Base-by-base conservation (phyloP, 805 yeast species). In the Myxozyma geophila region DNA sequence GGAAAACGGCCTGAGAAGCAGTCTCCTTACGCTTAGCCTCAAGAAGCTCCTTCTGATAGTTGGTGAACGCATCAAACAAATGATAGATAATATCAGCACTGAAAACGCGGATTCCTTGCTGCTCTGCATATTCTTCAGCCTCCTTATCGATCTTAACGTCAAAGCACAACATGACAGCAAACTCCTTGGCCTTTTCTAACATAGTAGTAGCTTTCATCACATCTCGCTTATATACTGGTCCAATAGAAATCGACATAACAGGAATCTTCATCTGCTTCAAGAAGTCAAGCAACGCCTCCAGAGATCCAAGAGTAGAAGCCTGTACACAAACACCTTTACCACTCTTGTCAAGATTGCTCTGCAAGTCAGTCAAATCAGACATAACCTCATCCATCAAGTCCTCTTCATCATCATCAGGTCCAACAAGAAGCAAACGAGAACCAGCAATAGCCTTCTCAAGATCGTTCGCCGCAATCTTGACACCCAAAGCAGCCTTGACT, bases 361-460 rank as follows among this genome's bases (percentile, higher is more conserved):
- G 83, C 71, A 95, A 81, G 50, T 97, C 97, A 49, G 98, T 91
- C 76, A 95, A 82, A 77, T 95, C 99, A 73, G 93, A 98, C 99
- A 95, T 96, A 62, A 95, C 98, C 63, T 93, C 98, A 76, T 95
- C 98, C 96, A 89, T 88, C 72, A 95, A 74, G 63, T 93, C 98
- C 66, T 95, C 99, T 80, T 95, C 99, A 71, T 95, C 98, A 71
- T 95, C 99, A 64, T 90, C 97, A 69, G 92, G 96, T 50, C 97
- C 97, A 69, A 92, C 98, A 72, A 93, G 93, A 67, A 95, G 80
- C 77, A 95, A 82, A 76, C 99, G 85, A 28, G 99, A 95, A 80
- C 99, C 99, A 53, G 99, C 98, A 75, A 95, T 97, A 12, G 99
- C 99, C 79, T 95, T 93, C 74, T 95, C 99, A 71, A 95, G 85